Evolutionary conservation across 257 asterid genomes (phyloP).

Genomic region (Solanum acaule): DNA sequence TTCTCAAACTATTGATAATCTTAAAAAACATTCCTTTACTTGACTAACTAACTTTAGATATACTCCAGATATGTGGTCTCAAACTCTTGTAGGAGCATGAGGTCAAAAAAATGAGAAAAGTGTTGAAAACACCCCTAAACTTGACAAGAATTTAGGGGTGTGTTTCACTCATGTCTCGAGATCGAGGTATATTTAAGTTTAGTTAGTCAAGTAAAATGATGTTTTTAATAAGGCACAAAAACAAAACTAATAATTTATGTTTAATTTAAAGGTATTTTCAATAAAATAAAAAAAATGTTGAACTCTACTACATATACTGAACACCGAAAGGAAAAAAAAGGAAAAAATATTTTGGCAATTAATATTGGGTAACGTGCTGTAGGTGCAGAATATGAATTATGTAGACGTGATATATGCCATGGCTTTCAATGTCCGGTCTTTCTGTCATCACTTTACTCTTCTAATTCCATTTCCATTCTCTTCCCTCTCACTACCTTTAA

Average conservation of each 20-base stretch:
- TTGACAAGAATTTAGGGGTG: background rate
- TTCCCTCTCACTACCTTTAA: background rate
- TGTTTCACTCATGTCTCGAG: background rate
- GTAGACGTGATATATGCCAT: background rate
- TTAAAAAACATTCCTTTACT: too few relatives aligned
- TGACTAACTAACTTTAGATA: too few relatives aligned
- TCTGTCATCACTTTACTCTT: background rate
- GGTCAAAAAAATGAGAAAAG: too few relatives aligned
- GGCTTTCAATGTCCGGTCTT: background rate
- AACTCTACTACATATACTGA: rapidly evolving
- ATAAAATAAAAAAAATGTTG: too few relatives aligned
- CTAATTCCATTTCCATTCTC: background rate
- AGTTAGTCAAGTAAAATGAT: background rate
- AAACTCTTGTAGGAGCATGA: background rate
- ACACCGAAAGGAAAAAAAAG: rapidly evolving
- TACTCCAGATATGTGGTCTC: too few relatives aligned
- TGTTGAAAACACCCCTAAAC: too few relatives aligned
- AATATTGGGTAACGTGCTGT: background rate
- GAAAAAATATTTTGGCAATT: background rate
- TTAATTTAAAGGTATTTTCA: too few relatives aligned
- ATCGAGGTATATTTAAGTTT: too few relatives aligned
- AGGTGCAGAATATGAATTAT: background rate
- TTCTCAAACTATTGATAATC: too few relatives aligned
- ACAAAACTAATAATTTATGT: too few relatives aligned
- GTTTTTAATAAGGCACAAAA: background rate